These are phyloP conservation scores for Gaeumannomyces sp. DNA, from an alignment of 2,329 filamentous ascomycete species.

Conservation along the genomic window DNA sequence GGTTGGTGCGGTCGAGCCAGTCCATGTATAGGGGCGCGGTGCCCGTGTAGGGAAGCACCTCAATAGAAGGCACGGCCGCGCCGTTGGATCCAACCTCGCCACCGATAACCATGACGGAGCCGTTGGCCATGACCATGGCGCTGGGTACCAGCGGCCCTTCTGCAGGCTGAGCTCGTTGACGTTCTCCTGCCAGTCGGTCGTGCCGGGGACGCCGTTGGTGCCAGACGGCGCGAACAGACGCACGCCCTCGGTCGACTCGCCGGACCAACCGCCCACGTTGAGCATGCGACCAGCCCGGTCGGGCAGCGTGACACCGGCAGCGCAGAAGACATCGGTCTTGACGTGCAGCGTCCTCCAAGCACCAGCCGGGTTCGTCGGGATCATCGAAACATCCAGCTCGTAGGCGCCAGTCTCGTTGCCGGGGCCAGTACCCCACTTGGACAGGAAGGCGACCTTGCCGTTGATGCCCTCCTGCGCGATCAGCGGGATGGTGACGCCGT, in stretches of 20 bases:
- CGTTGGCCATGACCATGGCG: conserved; percentile 47
- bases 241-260: conserved; percentile 46
- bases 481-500: conserved; percentile 47
- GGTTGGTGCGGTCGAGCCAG: conserved; percentile 48
- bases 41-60: conserved; percentile 43
- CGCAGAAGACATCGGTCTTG: conserved; percentile 55
- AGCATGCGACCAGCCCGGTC: conserved; percentile 53
- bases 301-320: conserved; percentile 49
- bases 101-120: conserved; percentile 48
- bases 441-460: conserved; percentile 48
- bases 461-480: conserved; percentile 45
- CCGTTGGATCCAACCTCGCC: conserved; percentile 48
- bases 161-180: conserved; percentile 38
- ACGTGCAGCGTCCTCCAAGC: conserved; percentile 49
- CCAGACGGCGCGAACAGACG: conserved; percentile 52
- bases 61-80: conserved; percentile 42
- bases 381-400: conserved; percentile 44
- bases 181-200: conserved; percentile 51
- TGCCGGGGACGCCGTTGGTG: conserved; percentile 37
- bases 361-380: conserved; percentile 30
- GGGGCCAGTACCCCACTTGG: conserved; percentile 49
- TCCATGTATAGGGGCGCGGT: conserved; percentile 39
- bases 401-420: conserved; percentile 52
- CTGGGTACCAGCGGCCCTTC: conserved; percentile 49
- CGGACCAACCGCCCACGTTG: conserved; percentile 52